A percentile compares a stretch with the other conserved stretches of the same genome.
These are phyloP conservation scores for Rosa chinensis DNA, from an alignment of 306 rosid genomes.

Conservation along the genomic window DNA sequence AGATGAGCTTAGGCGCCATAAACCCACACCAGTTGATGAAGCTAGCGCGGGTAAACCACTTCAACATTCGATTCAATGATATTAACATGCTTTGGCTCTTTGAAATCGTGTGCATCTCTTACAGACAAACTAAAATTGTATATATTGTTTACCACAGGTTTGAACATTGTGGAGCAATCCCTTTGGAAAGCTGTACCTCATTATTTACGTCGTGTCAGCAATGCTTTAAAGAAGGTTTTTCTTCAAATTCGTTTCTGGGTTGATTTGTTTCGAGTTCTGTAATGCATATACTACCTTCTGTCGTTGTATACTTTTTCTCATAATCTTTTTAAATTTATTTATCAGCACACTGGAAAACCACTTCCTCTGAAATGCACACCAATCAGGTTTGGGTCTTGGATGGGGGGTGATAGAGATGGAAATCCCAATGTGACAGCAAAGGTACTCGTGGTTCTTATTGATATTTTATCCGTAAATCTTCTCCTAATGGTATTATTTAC, in stretches of 20 bases:
- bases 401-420: slow-evolving; percentile 99
- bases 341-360: slow-evolving; percentile 89
- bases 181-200: slow-evolving; percentile 98
- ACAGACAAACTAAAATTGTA: slow-evolving; percentile 16
- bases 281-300: background rate
- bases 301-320: background rate
- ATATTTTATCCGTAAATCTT: slow-evolving; percentile 2
- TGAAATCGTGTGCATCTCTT: slow-evolving; percentile 4
- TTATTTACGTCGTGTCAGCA: slow-evolving; percentile 90
- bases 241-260: slow-evolving; percentile 22
- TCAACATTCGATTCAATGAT: slow-evolving; percentile 20
- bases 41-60: slow-evolving; percentile 79
- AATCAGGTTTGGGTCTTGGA: slow-evolving; percentile 93
- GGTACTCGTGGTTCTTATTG: slow-evolving; percentile 37
- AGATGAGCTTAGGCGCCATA: slow-evolving; percentile 90
- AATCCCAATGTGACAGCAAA: slow-evolving; percentile 92
- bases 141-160: slow-evolving; percentile 44
- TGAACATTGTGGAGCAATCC: slow-evolving; percentile 95
- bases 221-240: slow-evolving; percentile 85
- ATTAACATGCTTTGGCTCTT: slow-evolving; percentile 13
- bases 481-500: background rate
- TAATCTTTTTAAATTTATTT: slow-evolving; percentile 8
- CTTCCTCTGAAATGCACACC: slow-evolving; percentile 95
- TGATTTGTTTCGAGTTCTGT: slow-evolving; percentile 23
- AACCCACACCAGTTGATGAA: slow-evolving; percentile 95